Percentiles rank a stretch among this genome's conserved stretches.
phyloP scores from a whole-genome alignment of 2,329 filamentous ascomycete genomes.

The Xylaria sp. region DNA sequence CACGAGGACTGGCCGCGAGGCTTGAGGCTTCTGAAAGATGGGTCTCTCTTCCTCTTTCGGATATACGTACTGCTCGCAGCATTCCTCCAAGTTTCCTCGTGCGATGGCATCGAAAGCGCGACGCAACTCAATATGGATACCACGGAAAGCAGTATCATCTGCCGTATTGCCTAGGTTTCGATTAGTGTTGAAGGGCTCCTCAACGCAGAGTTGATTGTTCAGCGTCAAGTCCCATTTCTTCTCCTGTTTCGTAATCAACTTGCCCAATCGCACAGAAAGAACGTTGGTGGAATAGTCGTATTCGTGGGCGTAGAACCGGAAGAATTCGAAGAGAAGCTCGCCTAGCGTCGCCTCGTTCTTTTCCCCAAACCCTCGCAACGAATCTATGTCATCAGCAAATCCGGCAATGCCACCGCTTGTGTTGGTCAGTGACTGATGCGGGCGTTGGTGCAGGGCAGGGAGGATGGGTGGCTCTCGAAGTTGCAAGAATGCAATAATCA shows the following conservation, averaged over 20 bases:
- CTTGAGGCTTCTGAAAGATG: slow-evolving; percentile 53
- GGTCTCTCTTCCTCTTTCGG: slow-evolving; percentile 69
- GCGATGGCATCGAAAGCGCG: slow-evolving; percentile 80
- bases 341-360: slow-evolving; percentile 79
- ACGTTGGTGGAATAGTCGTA: slow-evolving; percentile 82
- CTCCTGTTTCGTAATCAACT: slow-evolving; percentile 69
- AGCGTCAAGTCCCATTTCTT: slow-evolving; percentile 80
- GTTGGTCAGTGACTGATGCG: slow-evolving; percentile 55
- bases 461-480: slow-evolving; percentile 77
- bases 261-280: slow-evolving; percentile 79
- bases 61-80: slow-evolving; percentile 82
- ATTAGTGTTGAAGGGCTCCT: slow-evolving; percentile 88
- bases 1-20: slow-evolving; percentile 51
- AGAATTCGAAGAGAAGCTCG: slow-evolving; percentile 89
- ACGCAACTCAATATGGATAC: slow-evolving; percentile 82
- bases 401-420: slow-evolving; percentile 63
- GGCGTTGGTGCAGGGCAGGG: slow-evolving; percentile 74
- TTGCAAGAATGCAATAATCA: slow-evolving; percentile 95
- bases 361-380: slow-evolving; percentile 66
- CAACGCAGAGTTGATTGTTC: slow-evolving; percentile 85
- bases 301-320: slow-evolving; percentile 89
- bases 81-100: slow-evolving; percentile 71
- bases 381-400: slow-evolving; percentile 82
- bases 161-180: slow-evolving; percentile 94
- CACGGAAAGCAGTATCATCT: slow-evolving; percentile 88